Evolutionary conservation across 495 filamentous ascomycete genomes (phyloP), one percentile per base, ranked within the genome.

Genomic region (Penicillium taxi): DNA sequence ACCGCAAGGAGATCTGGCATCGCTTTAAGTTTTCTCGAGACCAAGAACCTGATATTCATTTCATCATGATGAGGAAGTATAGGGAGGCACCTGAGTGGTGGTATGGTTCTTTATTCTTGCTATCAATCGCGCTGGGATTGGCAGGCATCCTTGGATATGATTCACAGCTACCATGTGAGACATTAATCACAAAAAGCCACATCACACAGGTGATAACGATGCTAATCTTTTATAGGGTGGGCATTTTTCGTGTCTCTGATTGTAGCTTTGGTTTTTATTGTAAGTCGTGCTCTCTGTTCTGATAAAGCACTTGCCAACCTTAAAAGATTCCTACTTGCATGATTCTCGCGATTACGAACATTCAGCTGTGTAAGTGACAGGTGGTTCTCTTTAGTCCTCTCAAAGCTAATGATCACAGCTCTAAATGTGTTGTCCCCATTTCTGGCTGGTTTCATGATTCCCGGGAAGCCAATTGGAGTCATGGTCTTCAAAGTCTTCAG

Each of bases 401-500:
- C n/a, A 8, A 20, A 20, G 0, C 41, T 45, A 23, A 40, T 21
- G 5, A 6, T 6, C 35, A 63, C 73, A 39, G 74, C 72, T 16
- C 53, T 78, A 12, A 78, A 78, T 42, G 75, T 80, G 9, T 41
- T 80, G 27, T 78, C 77, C 2, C 76, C 78, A 48, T 80, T 80
- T 40, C 47, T 82, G 16, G 72, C 67, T 33, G 77, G 78, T 0
- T 80, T 79, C 39, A 78, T 80, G 41, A 73, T 76, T 37, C 74
- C 76, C 2, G 77, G 77, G 3, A 55, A 72, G 21, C 76, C 77
- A 0, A 44, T 81, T 15, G 77, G 69, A 0, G 55, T 78, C 16
- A 81, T 81, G 76, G 64, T 80, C 50, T 81, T 81, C 61, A 80
- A 81, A 52, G 77, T 75, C 5, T 80, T 75, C 45, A 77, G 77